Base-by-base conservation (phyloP, 495 filamentous ascomycete genomes). In the Neurospora sp. region DNA sequence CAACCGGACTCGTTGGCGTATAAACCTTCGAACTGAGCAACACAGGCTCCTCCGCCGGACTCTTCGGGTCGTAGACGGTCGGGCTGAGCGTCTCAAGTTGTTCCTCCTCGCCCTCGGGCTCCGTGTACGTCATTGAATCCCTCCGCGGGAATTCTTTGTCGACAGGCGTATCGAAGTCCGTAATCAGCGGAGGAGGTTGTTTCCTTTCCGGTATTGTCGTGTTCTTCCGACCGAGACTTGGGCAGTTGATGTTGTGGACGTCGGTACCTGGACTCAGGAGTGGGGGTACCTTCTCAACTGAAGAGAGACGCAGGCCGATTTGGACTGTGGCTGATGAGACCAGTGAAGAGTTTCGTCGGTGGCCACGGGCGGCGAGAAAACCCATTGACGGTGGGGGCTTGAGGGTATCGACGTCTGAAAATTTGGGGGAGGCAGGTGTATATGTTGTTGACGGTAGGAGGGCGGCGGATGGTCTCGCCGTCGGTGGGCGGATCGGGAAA, bases 261-360 rank as follows among this genome's bases (percentile, higher is more conserved):
- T 78, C 68, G 74, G 76, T 39, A 65, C 80, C 70, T 69, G 71
- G 65, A 5, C 70, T 71, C 16, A 61, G 31, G 11, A 81, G 70
- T 53, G 80, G 80, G 3, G 80, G 77, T 20, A 84, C 82, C 61
- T 85, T 82, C 11, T 81, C 80, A 0, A 86, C 78, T 5, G 83
- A 84, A 8, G 84, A 86, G 68, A 86, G 77, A 39, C 84, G 82
- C 11, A 86, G 76, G 0, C 84, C 84, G 65, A 86, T 86, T 69
- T 85, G 83, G 65, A 86, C 84, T 2, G 84, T 86, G 42, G 83
- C 82, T 22, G 81, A 82, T 10, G 83, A 85, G 14, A 78, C 78
- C 48, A 85, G 76, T 0, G 84, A 86, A 0, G 83, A 85, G 68
- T 85, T 80, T 40, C 84, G 79, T 9, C 76, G 78, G 73, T 85